phyloP scores from a whole-genome alignment of 192 early-diverging fungal species.

The Coemansia sp. region DNA sequence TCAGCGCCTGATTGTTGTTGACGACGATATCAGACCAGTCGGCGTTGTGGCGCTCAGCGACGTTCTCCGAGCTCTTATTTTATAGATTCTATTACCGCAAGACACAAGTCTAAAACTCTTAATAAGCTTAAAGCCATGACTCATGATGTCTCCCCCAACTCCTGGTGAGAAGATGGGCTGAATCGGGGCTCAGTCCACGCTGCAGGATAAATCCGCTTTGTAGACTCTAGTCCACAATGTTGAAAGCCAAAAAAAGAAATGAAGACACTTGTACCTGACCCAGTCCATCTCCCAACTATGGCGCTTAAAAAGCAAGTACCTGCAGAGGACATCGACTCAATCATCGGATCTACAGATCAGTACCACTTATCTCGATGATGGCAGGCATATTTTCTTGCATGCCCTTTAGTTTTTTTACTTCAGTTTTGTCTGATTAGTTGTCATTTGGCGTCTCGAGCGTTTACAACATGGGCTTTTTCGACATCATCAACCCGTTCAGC shows the following conservation, averaged over 20 bases:
- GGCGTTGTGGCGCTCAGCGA: conserved; percentile 87
- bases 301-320: neutral
- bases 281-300: too few relatives aligned
- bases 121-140: too few relatives aligned
- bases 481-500: conserved; percentile 51
- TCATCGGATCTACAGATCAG: conserved; percentile 4
- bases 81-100: too few relatives aligned
- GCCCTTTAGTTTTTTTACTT: neutral
- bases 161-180: too few relatives aligned
- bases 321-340: neutral
- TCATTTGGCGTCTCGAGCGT: neutral
- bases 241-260: too few relatives aligned
- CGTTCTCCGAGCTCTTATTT: conserved; percentile 59
- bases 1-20: conserved; percentile 88
- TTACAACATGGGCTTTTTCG: conserved; percentile 43
- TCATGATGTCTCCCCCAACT: too few relatives aligned
- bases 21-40: conserved; percentile 71
- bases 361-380: conserved; percentile 1
- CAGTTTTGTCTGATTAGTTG: neutral
- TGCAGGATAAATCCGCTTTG: too few relatives aligned
- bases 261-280: too few relatives aligned
- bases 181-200: too few relatives aligned
- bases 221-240: too few relatives aligned
- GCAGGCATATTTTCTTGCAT: conserved; percentile 1
- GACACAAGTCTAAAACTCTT: too few relatives aligned